These are phyloP conservation scores for Aureobasidium namibiae DNA, from an alignment of 2,329 filamentous ascomycete genomes.

Conservation along the genomic window DNA sequence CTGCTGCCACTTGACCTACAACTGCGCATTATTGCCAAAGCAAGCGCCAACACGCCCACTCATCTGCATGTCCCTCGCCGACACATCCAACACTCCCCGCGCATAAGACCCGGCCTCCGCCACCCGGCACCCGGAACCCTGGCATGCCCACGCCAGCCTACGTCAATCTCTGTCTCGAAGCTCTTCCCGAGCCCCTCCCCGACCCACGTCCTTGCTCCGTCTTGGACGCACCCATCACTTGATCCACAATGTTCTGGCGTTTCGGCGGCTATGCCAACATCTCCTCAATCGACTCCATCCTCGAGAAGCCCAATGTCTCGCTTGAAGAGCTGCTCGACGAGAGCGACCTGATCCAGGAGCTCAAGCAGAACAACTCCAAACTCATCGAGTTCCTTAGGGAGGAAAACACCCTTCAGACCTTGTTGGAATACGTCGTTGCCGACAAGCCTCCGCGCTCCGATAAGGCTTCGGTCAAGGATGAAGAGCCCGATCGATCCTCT, in stretches of 20 bases:
- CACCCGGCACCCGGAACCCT: no score
- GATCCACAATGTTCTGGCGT: slow-evolving; percentile 83
- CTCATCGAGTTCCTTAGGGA: slow-evolving; percentile 92
- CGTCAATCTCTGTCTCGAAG: neutral
- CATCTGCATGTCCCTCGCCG: neutral
- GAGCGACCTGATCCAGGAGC: slow-evolving; percentile 90
- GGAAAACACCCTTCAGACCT: slow-evolving; percentile 70
- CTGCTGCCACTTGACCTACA: no score
- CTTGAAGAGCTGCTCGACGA: slow-evolving; percentile 95
- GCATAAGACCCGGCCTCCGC: neutral
- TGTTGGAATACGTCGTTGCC: slow-evolving; percentile 87
- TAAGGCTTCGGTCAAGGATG: slow-evolving; percentile 23
- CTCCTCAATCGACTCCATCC: slow-evolving; percentile 90
- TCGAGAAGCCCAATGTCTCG: slow-evolving; percentile 89
- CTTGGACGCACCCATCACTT: slow-evolving; percentile 17
- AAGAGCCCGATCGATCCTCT: slow-evolving; percentile 34
- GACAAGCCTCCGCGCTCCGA: slow-evolving; percentile 49
- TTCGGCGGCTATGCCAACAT: slow-evolving; percentile 98
- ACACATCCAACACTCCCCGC: neutral
- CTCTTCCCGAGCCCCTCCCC: neutral
- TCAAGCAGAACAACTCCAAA: slow-evolving; percentile 97
- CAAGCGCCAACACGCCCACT: neutral
- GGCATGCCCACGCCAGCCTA: slow-evolving; percentile 8
- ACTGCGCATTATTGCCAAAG: no score
- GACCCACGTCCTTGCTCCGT: neutral